Evolutionary conservation across 2,329 filamentous ascomycete genomes (phyloP).

Genomic region (Aureobasidium pullulans): DNA sequence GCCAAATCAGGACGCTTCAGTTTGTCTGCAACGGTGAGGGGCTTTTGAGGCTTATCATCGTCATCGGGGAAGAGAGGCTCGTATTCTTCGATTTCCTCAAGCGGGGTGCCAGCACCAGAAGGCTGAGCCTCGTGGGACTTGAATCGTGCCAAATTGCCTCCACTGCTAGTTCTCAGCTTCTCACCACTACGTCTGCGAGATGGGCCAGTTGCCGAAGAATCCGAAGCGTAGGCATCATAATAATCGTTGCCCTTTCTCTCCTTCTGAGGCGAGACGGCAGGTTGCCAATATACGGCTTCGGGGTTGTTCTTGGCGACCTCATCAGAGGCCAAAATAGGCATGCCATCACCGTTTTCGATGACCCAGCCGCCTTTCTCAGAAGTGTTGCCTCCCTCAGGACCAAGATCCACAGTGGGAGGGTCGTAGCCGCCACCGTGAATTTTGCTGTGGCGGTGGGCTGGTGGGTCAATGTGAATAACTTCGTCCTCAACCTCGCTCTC

Average conservation of each 20-base stretch:
- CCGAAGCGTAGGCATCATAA: conserved; percentile 45
- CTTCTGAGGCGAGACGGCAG: conserved; percentile 70
- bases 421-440: conserved; percentile 44
- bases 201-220: conserved; percentile 26
- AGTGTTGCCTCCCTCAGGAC: conserved; percentile 38
- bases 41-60: conserved; percentile 53
- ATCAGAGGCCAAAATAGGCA: conserved; percentile 82
- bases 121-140: conserved; percentile 46
- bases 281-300: conserved; percentile 59
- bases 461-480: conserved; percentile 73
- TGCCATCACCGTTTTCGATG: conserved; percentile 56
- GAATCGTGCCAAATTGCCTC: conserved; percentile 42
- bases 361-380: conserved; percentile 43
- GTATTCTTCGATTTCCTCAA: conserved; percentile 88
- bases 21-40: conserved; percentile 46
- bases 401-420: conserved; percentile 45
- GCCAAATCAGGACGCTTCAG: conserved; percentile 47
- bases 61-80: conserved; percentile 82
- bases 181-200: conserved; percentile 49
- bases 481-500: conserved; percentile 46
- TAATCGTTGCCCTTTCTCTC: conserved; percentile 51
- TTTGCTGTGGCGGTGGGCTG: conserved; percentile 39
- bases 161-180: conserved; percentile 56
- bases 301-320: conserved; percentile 77
- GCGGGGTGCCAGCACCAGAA: conserved; percentile 52